Base-by-base conservation (phyloP, 2,329 filamentous ascomycete species). In the Talaromyces pinophilus region DNA sequence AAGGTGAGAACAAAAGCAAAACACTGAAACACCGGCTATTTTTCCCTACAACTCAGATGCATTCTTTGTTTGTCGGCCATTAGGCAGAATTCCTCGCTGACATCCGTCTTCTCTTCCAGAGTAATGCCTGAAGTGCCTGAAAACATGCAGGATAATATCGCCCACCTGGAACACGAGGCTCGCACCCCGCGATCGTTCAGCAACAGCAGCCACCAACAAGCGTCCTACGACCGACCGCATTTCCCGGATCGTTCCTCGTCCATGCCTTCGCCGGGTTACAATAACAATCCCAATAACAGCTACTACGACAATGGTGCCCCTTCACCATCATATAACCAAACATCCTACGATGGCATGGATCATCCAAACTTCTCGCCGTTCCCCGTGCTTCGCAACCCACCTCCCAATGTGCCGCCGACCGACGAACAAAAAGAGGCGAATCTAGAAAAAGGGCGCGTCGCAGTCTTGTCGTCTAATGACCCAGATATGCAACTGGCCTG, bases 401-500 rank as follows among this genome's bases (percentile, higher is more conserved):
- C 92, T 61, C 90, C 93, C 67, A 96, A 97, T 77, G 90, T 99
- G 22, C 95, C 95, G 13, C 92, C 92, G 0, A 93, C 92, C 66
- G 93, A 98, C 78, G 93, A 97, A 71, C 92, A 97, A 75, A 93
- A 96, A 79, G 95, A 97, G 78, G 88, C 90, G 35, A 93, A 92
- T 59, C 81, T 99, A 63, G 95, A 96, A 82, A 90, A 89, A 76
- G 92, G 93, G 40, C 88, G 94, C 65, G 82, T 91, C 68, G 87
- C 91, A 67, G 94, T 98, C 42, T 84, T 99, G 69, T 92, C 93
- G 75, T 97, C 93, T 57, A 96, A 96, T 74, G 93, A 99, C 77
- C 92, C 96, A 59, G 90, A 96, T 72, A 96, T 96, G 88, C 95
- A 99, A 82, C 86, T 99, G 73, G 92, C 92, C 68, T 99, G 95